Base-by-base conservation (phyloP, 305 asterid species). In the Vinca major region DNA sequence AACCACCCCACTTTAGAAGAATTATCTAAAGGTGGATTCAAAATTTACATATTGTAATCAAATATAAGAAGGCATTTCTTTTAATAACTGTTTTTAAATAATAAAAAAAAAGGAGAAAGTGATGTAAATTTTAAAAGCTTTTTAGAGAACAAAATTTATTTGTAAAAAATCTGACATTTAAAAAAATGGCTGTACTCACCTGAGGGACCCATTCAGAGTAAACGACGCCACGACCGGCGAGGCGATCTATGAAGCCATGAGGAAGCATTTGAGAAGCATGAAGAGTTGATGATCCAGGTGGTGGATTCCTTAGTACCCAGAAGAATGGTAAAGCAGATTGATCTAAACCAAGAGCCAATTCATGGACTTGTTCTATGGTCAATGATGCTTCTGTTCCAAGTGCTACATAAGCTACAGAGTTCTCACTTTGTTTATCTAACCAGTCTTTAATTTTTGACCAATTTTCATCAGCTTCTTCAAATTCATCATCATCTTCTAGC, bases 181-280 rank as follows among this genome's bases (percentile, higher is more conserved):
- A 26, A 26, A 26, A 26, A 26, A 26, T 0, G 0, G 1, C 33
- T 26, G 33, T 88, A 81, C 79, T 84, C 43, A 85, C 71, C 81
- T 91, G 98, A 3, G 98, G 98, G 5, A 88, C 94, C 98, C 96
- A 91, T 52, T 83, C 81, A 0, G 75, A 65, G 56, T 74, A 83
- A 43, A 89, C 76, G 39, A 84, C 40, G 37, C 96, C 96, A 14
- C 80, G 72, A 66, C 63, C 69, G 0, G 5, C 68, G 14, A 85
- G 81, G 64, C 92, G 79, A 11, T 83, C 80, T 4, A 37, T 26
- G 63, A 77, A 91, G 40, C 88, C 92, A 52, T 76, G 63, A 6
- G 88, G 91, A 36, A 91, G 86, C 84, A 78, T 80, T 33, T 84
- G 81, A 13, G 52, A 16, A 3, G 74, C 81, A 56, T 72, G 73